A percentile compares a stretch with the other conserved stretches of the same genome.
Evolutionary conservation across 352 stramenopile genomes (phyloP).

Genomic region (Globisporangium iwayamae): DNA sequence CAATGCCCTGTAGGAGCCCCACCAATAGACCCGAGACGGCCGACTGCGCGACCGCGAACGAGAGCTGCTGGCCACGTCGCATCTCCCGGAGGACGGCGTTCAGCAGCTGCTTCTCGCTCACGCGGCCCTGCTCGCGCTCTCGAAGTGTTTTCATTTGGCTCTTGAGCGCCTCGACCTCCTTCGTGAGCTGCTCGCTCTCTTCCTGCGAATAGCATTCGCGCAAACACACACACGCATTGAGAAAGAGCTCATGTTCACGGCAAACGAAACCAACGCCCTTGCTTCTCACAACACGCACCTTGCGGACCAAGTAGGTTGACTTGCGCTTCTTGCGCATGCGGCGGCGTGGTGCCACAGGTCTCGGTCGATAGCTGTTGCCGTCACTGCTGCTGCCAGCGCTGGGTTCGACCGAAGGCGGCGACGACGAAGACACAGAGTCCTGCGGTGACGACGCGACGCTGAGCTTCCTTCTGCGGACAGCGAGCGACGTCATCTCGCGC

Average conservation of each 20-base stretch:
- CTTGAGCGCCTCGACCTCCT: background rate
- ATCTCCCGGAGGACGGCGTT: background rate
- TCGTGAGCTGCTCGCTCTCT: background rate
- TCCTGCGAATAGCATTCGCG: background rate
- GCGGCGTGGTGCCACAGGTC: too few relatives aligned
- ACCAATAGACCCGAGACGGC: conserved; percentile 25
- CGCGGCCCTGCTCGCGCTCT: background rate
- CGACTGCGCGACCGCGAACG: background rate
- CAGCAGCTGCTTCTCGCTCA: background rate
- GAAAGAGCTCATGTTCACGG: background rate
- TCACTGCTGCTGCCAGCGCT: too few relatives aligned
- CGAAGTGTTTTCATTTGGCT: background rate
- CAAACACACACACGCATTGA: background rate
- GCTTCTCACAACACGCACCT: background rate
- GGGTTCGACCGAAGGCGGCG: too few relatives aligned
- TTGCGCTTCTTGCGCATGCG: background rate
- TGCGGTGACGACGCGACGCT: too few relatives aligned
- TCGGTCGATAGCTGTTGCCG: too few relatives aligned
- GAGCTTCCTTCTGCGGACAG: too few relatives aligned
- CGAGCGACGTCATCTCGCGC: too few relatives aligned
- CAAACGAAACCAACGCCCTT: too few relatives aligned
- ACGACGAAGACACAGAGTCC: too few relatives aligned
- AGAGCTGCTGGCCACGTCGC: background rate
- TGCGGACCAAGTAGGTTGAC: background rate
- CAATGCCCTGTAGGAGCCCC: background rate